phyloP scores from a whole-genome alignment of 1,284 basidiomycete species.

The Inonotus obliquus region DNA sequence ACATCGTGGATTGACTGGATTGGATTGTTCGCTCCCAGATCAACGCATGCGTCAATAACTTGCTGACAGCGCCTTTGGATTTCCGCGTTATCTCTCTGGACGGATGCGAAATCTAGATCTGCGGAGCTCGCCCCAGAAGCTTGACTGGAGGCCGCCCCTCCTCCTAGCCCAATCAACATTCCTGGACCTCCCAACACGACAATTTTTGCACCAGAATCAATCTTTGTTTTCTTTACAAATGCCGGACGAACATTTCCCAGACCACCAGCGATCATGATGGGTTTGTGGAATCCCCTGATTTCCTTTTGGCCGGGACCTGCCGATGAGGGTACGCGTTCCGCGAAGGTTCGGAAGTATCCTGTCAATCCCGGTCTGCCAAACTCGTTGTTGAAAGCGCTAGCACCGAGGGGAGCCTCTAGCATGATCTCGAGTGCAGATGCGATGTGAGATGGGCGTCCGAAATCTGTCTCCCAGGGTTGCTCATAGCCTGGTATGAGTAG shows the following conservation, averaged over 20 bases:
- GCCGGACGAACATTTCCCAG: conserved; percentile 87
- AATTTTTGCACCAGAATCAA: conserved; percentile 78
- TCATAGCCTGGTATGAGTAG: conserved; percentile 83
- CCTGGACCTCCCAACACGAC: conserved; percentile 97
- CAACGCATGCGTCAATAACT: conserved; percentile 90
- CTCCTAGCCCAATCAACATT: conserved; percentile 94
- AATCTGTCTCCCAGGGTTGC: conserved; percentile 91
- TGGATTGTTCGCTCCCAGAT: conserved; percentile 65
- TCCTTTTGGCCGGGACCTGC: conserved; percentile 43
- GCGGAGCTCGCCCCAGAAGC: conserved; percentile 84
- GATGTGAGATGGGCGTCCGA: conserved; percentile 89
- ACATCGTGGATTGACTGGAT: conserved; percentile 98
- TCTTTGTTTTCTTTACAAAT: conserved; percentile 74
- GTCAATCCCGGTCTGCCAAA: conserved; percentile 88
- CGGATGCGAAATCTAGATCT: conserved; percentile 94
- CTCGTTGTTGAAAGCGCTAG: conserved; percentile 97
- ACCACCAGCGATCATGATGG: conserved; percentile 99
- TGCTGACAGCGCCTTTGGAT: conserved; percentile 98
- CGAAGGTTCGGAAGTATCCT: conserved; percentile 89
- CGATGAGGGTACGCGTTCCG: conserved; percentile 58
- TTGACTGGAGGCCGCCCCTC: conserved; percentile 93
- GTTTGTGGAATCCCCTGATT: conserved; percentile 97
- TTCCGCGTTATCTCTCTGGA: conserved; percentile 97
- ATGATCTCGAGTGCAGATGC: conserved; percentile 95
- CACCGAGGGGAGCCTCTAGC: conserved; percentile 93